Percentiles rank a stretch among this genome's conserved stretches.
These are phyloP conservation scores for Pulveroboletus frians DNA, from an alignment of 768 basidiomycete genomes.

Conservation along the genomic window DNA sequence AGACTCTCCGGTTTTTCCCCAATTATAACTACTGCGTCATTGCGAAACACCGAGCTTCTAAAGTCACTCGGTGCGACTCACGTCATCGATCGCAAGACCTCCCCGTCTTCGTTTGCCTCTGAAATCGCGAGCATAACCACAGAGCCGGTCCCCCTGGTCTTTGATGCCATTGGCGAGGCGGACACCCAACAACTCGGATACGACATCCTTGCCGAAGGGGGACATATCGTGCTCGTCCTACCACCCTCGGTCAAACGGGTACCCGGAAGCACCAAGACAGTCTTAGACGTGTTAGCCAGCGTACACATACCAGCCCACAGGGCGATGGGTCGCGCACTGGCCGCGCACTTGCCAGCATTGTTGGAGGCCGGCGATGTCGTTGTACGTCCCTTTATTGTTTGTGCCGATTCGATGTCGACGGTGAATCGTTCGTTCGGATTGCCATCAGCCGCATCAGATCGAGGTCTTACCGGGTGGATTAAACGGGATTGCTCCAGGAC, in stretches of 20 bases:
- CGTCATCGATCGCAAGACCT: constrained; percentile 30
- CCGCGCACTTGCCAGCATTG: constrained; percentile 6
- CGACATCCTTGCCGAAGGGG: constrained; percentile 29
- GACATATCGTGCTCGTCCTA: constrained; percentile 20
- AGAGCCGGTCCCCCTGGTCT: constrained; percentile 9
- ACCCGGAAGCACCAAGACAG: constrained; percentile 14
- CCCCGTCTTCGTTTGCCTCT: constrained; percentile 12
- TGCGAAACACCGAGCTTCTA: constrained; percentile 29
- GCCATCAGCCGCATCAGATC: constrained; percentile 12
- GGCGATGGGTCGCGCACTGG: constrained; percentile 12
- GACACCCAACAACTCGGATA: constrained; percentile 34
- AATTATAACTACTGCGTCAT: constrained; percentile 38
- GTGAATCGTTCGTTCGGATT: neutral
- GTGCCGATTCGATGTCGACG: neutral
- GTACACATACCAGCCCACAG: constrained; percentile 10
- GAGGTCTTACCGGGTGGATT: constrained; percentile 33
- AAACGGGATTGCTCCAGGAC: constrained; percentile 26
- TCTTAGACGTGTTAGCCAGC: constrained; percentile 8
- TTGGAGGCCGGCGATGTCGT: constrained; percentile 15
- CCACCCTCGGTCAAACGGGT: constrained; percentile 6
- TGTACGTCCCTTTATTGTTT: constrained; percentile 2
- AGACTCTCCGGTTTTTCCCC: constrained; percentile 33
- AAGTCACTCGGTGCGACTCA: constrained; percentile 36
- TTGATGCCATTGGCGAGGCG: constrained; percentile 25
- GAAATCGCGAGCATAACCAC: constrained; percentile 13